phyloP scores from a whole-genome alignment of 2,329 filamentous ascomycete genomes.

The Aureobasidium melanogenum region DNA sequence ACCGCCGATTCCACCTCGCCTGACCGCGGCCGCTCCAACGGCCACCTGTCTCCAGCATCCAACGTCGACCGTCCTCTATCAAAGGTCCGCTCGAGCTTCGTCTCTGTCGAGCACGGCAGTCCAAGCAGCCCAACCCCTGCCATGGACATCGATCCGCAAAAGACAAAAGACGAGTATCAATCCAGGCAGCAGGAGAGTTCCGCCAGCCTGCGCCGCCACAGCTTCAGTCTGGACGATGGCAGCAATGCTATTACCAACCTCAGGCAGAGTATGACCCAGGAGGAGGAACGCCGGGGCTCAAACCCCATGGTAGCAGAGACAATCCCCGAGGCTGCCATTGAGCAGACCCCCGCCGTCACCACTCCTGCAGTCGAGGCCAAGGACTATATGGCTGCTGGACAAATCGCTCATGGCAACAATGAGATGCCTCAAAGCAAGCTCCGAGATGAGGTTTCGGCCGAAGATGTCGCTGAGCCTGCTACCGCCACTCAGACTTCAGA shows the following conservation, averaged over 20 bases:
- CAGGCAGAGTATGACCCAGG: constrained; percentile 31
- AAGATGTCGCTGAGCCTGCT: background rate
- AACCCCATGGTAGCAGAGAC: constrained; percentile 28
- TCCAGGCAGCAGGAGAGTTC: constrained; percentile 13
- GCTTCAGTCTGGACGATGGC: constrained; percentile 34
- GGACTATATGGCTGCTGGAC: constrained; percentile 17
- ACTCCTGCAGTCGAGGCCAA: constrained; percentile 25
- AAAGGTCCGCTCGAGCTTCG: constrained; percentile 41
- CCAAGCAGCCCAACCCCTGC: constrained; percentile 1
- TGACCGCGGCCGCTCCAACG: constrained; percentile 36
- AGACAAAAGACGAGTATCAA: background rate
- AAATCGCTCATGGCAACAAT: constrained; percentile 14
- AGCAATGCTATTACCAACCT: constrained; percentile 27
- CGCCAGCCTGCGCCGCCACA: constrained; percentile 28
- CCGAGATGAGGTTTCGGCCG: background rate
- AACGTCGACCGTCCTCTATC: constrained; percentile 29
- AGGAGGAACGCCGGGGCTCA: constrained; percentile 31
- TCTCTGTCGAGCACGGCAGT: constrained; percentile 32
- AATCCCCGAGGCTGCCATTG: constrained; percentile 35
- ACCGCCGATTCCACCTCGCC: constrained; percentile 27
- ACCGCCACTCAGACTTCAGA: background rate
- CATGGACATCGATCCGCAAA: constrained; percentile 12
- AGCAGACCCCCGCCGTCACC: constrained; percentile 23
- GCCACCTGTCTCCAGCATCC: constrained; percentile 21
- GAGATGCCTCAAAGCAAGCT: constrained; percentile 9